A percentile compares a stretch with the other conserved stretches of the same genome.
Evolutionary conservation across 2,329 filamentous ascomycete genomes (phyloP).

Genomic region (Byssoonygena ceratinophila): DNA sequence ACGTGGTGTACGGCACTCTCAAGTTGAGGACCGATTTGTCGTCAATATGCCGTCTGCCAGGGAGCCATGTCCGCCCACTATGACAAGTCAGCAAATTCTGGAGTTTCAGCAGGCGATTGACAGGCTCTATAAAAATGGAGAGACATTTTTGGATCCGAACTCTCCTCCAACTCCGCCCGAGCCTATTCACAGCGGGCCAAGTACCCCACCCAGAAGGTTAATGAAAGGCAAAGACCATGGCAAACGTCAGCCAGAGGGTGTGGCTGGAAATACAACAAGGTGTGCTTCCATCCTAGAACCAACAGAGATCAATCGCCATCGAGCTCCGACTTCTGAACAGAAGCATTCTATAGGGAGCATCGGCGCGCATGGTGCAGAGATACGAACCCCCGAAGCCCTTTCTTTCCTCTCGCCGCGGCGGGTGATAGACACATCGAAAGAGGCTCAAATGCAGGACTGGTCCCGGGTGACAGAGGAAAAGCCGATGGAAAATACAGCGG

Average conservation of each 20-base stretch:
- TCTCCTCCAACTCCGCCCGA: constrained; percentile 26
- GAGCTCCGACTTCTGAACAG: neutral
- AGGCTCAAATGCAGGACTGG: neutral
- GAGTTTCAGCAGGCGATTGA: constrained; percentile 33
- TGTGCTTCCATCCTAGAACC: constrained; percentile 6
- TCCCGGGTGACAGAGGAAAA: neutral
- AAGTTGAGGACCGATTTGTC: constrained; percentile 35
- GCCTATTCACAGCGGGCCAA: constrained; percentile 24
- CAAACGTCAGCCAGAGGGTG: neutral
- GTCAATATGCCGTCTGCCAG: constrained; percentile 36
- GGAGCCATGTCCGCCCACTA: constrained; percentile 33
- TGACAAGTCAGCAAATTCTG: constrained; percentile 32
- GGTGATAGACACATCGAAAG: neutral
- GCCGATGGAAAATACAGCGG: neutral
- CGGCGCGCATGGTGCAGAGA: constrained; percentile 4
- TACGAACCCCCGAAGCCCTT: neutral
- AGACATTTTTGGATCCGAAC: constrained; percentile 25
- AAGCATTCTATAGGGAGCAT: constrained; percentile 23
- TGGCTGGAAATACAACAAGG: neutral
- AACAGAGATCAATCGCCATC: constrained; percentile 29
- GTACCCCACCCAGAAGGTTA: constrained; percentile 21
- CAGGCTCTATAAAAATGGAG: constrained; percentile 23
- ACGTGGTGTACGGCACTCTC: constrained; percentile 25
- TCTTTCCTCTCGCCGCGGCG: constrained; percentile 10
- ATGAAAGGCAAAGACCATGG: constrained; percentile 10